These are phyloP conservation scores for Penicillium steckii DNA, from an alignment of 495 filamentous ascomycete species.

Conservation along the genomic window DNA sequence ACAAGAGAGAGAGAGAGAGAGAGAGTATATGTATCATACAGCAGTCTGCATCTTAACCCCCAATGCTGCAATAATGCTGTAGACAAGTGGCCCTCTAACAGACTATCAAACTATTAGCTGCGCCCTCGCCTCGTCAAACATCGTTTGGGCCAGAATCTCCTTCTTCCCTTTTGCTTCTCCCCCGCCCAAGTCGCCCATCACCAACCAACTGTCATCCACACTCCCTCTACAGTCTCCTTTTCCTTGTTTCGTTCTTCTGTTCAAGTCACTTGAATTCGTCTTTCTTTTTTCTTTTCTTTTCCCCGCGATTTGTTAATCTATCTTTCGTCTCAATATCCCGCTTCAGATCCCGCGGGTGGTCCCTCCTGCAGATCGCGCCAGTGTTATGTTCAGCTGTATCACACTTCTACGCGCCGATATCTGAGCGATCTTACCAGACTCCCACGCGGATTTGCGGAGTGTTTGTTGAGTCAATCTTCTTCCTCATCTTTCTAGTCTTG, in stretches of 20 bases:
- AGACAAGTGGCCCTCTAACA: no score
- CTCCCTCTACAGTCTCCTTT: conserved; percentile 12
- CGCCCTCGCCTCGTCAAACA: conserved; percentile 13
- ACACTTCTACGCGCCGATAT: conserved; percentile 17
- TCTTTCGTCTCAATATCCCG: conserved; percentile 13
- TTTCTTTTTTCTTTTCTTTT: conserved; percentile 12
- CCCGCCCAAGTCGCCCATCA: conserved; percentile 26
- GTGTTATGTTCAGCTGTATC: conserved; percentile 25
- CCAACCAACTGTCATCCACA: no score
- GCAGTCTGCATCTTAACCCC: no score
- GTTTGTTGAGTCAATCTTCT: conserved; percentile 17
- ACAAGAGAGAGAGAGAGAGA: no score
- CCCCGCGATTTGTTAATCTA: no score
- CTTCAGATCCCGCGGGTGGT: conserved; percentile 7
- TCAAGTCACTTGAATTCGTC: not conserved
- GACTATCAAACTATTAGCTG: not conserved
- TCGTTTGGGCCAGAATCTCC: conserved; percentile 11
- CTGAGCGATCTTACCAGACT: conserved; percentile 12
- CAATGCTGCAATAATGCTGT: no score
- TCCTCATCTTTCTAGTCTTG: conserved; percentile 11
- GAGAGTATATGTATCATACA: no score
- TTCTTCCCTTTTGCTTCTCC: conserved; percentile 20
- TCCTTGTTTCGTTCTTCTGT: conserved; percentile 8
- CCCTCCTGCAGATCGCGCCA: conserved; percentile 17
- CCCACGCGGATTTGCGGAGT: conserved; percentile 22